phyloP scores from a whole-genome alignment of 495 filamentous ascomycete genomes.

The Pseudomonodictys pantanalensis region DNA sequence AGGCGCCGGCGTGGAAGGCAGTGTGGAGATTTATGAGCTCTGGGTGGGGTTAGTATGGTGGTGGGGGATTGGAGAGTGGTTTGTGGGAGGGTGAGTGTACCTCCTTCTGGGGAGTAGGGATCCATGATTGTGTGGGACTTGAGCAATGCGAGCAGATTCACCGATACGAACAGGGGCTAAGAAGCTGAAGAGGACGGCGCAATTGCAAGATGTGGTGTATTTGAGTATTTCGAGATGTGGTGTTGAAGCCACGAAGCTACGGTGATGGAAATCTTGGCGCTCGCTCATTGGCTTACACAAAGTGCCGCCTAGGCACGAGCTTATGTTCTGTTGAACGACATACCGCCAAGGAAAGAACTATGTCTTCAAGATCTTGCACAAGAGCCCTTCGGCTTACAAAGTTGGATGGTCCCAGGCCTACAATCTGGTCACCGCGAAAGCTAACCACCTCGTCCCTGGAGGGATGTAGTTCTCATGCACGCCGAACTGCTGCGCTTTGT shows the following conservation, averaged over 20 bases:
- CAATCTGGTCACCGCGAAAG: conserved; percentile 10
- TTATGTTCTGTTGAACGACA: too few relatives aligned
- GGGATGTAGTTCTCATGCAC: background rate
- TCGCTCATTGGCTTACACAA: background rate
- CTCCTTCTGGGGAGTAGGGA: conserved; percentile 90
- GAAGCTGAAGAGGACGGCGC: too few relatives aligned
- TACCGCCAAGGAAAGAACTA: too few relatives aligned
- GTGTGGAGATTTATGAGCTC: conserved; percentile 95
- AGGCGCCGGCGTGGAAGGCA: conserved; percentile 91
- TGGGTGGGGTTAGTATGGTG: conserved; percentile 36
- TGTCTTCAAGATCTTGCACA: too few relatives aligned
- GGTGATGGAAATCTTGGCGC: conserved; percentile 10
- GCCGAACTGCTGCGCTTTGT: conserved; percentile 16
- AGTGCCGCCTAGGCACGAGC: background rate
- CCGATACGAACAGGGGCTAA: too few relatives aligned
- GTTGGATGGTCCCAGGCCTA: background rate
- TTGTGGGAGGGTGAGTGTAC: conserved; percentile 38
- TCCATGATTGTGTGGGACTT: conserved; percentile 50
- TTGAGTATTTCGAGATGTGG: conserved; percentile 1
- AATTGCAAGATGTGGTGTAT: background rate
- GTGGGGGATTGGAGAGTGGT: conserved; percentile 14
- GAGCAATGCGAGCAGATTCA: background rate
- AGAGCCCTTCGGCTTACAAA: too few relatives aligned
- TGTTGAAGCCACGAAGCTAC: conserved; percentile 19
- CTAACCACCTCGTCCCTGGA: conserved; percentile 5